Percentiles rank a stretch among this genome's conserved stretches.
Evolutionary conservation across 2,329 filamentous ascomycete genomes (phyloP).

Genomic region (Elsinoe perseae): DNA sequence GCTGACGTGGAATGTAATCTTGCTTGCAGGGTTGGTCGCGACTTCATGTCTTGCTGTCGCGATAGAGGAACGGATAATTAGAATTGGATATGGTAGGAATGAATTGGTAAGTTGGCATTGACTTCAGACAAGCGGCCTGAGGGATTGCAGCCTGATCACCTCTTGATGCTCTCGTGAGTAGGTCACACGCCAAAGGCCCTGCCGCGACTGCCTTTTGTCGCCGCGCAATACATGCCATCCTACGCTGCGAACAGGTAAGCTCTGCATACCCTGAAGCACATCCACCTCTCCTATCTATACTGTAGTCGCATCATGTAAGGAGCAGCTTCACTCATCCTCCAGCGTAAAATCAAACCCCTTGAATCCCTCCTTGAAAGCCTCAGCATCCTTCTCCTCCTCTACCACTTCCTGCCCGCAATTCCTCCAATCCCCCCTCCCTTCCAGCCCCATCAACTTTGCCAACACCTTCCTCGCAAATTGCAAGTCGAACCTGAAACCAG

Average conservation of each 20-base stretch:
- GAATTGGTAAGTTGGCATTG: not conserved
- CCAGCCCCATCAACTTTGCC: constrained; percentile 76
- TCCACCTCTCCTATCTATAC: no score
- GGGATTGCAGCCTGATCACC: not conserved
- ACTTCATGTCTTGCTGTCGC: not conserved
- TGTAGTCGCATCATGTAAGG: not conserved
- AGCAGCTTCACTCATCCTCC: constrained; percentile 17
- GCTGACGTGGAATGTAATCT: not conserved
- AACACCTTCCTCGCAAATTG: constrained; percentile 85
- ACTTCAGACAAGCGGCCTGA: not conserved
- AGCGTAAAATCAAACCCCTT: constrained; percentile 78
- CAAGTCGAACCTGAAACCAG: constrained; percentile 71
- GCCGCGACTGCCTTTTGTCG: no score
- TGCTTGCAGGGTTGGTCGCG: not conserved
- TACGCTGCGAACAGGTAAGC: no score
- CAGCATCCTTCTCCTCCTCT: constrained; percentile 72
- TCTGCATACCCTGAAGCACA: no score
- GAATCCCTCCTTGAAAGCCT: constrained; percentile 72
- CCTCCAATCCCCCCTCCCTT: constrained; percentile 74
- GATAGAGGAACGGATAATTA: not conserved
- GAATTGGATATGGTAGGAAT: not conserved
- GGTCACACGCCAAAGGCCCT: no score
- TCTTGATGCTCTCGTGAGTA: no score
- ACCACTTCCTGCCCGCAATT: constrained; percentile 69
- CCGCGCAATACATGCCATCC: no score